phyloP scores from a whole-genome alignment of 2,329 filamentous ascomycete species.

The Xylariaceae sp. region DNA sequence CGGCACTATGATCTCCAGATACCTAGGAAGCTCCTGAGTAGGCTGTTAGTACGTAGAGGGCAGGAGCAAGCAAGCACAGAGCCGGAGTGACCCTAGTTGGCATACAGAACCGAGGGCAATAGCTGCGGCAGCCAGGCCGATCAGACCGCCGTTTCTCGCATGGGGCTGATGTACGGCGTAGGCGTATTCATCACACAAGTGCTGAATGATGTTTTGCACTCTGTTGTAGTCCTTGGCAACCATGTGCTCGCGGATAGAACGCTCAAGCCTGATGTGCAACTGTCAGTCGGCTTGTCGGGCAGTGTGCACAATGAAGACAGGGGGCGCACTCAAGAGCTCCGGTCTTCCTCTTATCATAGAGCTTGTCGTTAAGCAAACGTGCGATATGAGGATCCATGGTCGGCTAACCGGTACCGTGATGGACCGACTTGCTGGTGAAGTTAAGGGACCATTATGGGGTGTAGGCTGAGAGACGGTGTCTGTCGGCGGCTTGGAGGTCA shows the following conservation, averaged over 20 bases:
- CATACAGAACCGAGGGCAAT: conserved; percentile 90
- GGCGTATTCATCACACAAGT: conserved; percentile 95
- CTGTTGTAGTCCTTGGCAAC: conserved; percentile 72
- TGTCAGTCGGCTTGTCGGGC: conserved; percentile 5
- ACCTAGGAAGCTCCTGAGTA: conserved; percentile 78
- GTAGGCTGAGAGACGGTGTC: too few relatives aligned
- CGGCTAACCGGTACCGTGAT: conserved; percentile 4
- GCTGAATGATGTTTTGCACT: conserved; percentile 86
- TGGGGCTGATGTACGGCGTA: conserved; percentile 97
- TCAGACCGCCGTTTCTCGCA: conserved; percentile 92
- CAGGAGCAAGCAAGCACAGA: conserved; percentile 1
- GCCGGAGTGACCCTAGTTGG: neutral
- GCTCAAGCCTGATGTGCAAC: conserved; percentile 68
- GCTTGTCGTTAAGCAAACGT: conserved; percentile 91
- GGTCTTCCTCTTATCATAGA: conserved; percentile 97
- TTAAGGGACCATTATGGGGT: too few relatives aligned
- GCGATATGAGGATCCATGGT: conserved; percentile 86
- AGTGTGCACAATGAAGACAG: neutral
- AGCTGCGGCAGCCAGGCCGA: conserved; percentile 89
- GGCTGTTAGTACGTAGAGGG: neutral
- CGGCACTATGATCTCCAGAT: conserved; percentile 90
- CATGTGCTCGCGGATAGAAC: conserved; percentile 81
- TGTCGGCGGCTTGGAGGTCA: too few relatives aligned
- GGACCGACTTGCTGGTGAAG: too few relatives aligned
- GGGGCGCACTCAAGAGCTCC: conserved; percentile 84